Percentiles rank a stretch among this genome's conserved stretches.
Evolutionary conservation across 805 yeast species (phyloP).

Genomic region (Cyberlindnera saturnus): DNA sequence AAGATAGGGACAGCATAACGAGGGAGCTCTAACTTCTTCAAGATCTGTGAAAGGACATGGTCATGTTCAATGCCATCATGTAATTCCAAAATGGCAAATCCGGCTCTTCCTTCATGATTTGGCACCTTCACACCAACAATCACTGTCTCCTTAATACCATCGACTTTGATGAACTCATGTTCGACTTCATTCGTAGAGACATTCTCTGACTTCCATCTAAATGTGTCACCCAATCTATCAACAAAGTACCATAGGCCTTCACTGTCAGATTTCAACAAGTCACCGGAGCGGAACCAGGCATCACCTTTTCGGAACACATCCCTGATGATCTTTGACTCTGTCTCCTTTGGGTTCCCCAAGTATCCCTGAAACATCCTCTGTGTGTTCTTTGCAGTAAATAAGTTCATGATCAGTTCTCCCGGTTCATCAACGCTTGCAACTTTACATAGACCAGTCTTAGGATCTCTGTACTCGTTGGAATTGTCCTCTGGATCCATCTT

Average conservation of each 20-base stretch:
- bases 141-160: constrained; percentile 54
- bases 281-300: constrained; percentile 89
- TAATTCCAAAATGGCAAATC: constrained; percentile 73
- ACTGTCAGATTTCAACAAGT: constrained; percentile 62
- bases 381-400: constrained; percentile 56
- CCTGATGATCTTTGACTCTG: constrained; percentile 65
- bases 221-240: constrained; percentile 92
- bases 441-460: constrained; percentile 55
- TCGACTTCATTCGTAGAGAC: constrained; percentile 94
- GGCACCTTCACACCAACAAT: constrained; percentile 87
- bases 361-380: constrained; percentile 85
- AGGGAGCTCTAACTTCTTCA: constrained; percentile 50
- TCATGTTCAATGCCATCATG: constrained; percentile 13
- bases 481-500: constrained; percentile 80
- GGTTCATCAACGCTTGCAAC: constrained; percentile 56
- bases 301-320: constrained; percentile 82
- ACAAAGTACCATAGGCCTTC: constrained; percentile 74
- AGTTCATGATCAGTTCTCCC: constrained; percentile 82
- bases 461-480: constrained; percentile 61
- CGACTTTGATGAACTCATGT: constrained; percentile 45
- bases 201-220: constrained; percentile 95
- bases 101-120: constrained; percentile 91
- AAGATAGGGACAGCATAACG: constrained; percentile 83
- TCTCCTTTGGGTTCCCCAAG: constrained; percentile 71
- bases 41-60: constrained; percentile 33